phyloP scores from a whole-genome alignment of 2,329 filamentous ascomycete species.

The Aspergillus cejpii region DNA sequence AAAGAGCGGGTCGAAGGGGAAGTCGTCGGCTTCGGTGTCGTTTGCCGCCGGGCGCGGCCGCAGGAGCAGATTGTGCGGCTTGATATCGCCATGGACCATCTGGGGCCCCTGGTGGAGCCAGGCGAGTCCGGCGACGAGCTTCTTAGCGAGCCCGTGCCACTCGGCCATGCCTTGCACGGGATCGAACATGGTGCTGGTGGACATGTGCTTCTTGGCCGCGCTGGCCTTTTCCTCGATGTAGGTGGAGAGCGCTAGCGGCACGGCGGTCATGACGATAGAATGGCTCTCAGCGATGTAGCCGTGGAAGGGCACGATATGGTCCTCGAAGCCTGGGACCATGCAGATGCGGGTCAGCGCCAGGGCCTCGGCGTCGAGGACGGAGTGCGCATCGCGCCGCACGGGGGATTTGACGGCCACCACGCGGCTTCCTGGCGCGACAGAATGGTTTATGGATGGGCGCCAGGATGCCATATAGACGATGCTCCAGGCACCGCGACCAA shows the following conservation, averaged over 20 bases:
- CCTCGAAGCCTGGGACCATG: slow-evolving; percentile 26
- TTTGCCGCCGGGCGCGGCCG: slow-evolving; percentile 16
- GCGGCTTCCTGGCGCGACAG: slow-evolving; percentile 32
- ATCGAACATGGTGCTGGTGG: slow-evolving; percentile 42
- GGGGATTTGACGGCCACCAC: slow-evolving; percentile 44
- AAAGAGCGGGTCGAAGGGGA: slow-evolving; percentile 39
- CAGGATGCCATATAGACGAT: slow-evolving; percentile 41
- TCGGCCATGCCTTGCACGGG: slow-evolving; percentile 37
- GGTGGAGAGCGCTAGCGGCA: slow-evolving; percentile 39
- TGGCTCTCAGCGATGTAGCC: slow-evolving; percentile 36
- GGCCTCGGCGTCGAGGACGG: slow-evolving; percentile 41
- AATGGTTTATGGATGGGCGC: slow-evolving; percentile 23
- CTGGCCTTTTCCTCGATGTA: slow-evolving; percentile 37
- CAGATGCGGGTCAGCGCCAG: slow-evolving; percentile 37
- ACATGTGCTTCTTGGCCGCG: slow-evolving; percentile 25
- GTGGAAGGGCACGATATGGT: slow-evolving; percentile 41
- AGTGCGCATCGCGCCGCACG: slow-evolving; percentile 34
- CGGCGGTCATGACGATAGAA: slow-evolving; percentile 42
- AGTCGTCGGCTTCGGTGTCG: slow-evolving; percentile 13
- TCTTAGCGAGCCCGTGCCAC: slow-evolving; percentile 39
- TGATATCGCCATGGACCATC: slow-evolving; percentile 46
- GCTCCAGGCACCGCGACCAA: slow-evolving; percentile 45
- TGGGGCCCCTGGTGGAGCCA: slow-evolving; percentile 40
- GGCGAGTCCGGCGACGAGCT: slow-evolving; percentile 37
- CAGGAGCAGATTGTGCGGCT: slow-evolving; percentile 43